Evolutionary conservation across 352 stramenopile species (phyloP).

Genomic region (Pythium folliculosum): DNA sequence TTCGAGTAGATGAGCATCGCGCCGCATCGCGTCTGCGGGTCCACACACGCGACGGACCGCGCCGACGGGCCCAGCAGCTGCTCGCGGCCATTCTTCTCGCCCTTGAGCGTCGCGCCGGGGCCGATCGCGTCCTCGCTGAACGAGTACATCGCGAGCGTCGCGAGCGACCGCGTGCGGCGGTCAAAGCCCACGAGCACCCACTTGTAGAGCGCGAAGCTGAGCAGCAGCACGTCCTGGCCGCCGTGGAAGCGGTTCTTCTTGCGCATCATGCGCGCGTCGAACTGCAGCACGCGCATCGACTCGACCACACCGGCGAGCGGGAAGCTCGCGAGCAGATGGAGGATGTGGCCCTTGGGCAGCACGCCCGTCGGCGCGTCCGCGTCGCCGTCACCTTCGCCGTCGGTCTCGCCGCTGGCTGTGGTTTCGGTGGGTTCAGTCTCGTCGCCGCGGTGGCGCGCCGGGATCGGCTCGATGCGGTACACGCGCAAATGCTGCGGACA

Average conservation of each 20-base stretch:
- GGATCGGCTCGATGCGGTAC: constrained; percentile 77
- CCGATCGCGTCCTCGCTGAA: constrained; percentile 84
- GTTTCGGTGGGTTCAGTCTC: neutral
- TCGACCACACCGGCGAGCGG: constrained; percentile 70
- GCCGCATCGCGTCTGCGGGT: constrained; percentile 77
- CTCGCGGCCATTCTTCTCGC: constrained; percentile 72
- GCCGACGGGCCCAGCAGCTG: constrained; percentile 73
- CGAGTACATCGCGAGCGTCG: constrained; percentile 78
- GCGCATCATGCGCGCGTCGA: constrained; percentile 58
- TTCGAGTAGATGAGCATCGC: constrained; percentile 85
- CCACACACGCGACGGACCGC: constrained; percentile 49
- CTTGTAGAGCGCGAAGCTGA: constrained; percentile 77
- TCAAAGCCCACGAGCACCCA: constrained; percentile 85
- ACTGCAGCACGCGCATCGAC: constrained; percentile 69
- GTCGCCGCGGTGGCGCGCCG: constrained; percentile 14
- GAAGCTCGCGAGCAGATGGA: constrained; percentile 75
- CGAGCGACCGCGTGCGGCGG: constrained; percentile 41
- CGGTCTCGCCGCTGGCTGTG: neutral
- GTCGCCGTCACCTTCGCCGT: constrained; percentile 4
- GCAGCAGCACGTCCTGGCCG: constrained; percentile 72
- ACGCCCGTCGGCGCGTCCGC: neutral
- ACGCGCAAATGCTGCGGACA: constrained; percentile 75
- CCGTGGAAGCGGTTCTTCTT: constrained; percentile 76
- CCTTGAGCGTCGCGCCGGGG: constrained; percentile 76
- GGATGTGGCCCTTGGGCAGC: constrained; percentile 56